Evolutionary conservation across 2,329 filamentous ascomycete species (phyloP), one percentile per base, ranked within the genome.

Genomic region (Arthrobotrys pseudoclavata): DNA sequence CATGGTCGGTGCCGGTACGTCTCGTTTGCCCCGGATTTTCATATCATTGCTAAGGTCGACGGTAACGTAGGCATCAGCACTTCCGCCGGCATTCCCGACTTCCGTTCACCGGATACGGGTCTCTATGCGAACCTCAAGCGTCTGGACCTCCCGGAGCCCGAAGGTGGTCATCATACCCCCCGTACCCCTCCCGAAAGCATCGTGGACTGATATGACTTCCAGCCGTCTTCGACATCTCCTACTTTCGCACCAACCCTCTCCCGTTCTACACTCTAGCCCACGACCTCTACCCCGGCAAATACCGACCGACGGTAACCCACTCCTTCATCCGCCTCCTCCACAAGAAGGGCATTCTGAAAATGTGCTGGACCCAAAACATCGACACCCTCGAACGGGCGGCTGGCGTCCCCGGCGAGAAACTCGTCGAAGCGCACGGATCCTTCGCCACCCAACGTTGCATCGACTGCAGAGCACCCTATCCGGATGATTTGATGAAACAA

Each of bases 291-390:
- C 96, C 96, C 0, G 95, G 94, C 18, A 91, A 91, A 81, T 97
- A 92, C 85, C 87, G 91, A 68, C 96, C 96, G 0, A 99, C 96
- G 0, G 86, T 98, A 68, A 92, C 94, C 1, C 96, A 99, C 84
- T 91, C 89, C 40, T 99, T 99, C 84, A 90, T 99, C 81, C 87
- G 89, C 13, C 86, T 99, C 24, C 89, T 98, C 15, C 88, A 94
- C 71, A 86, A 90, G 76, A 97, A 96, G 84, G 89, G 89, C 3
- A 86, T 95, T 47, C 86, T 99, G 24, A 86, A 91, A 80, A 96
- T 94, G 86, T 88, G 96, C 66, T 99, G 98, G 84, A 97, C 96
- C 0, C 96, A 99, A 83, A 99, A 99, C 82, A 98, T 99, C 80
- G 96, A 99, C 78, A 81, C 80, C 82, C 87, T 99, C 12, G 96